Base-by-base conservation (phyloP, 257 asterid genomes). In the Solanum lignicaule region DNA sequence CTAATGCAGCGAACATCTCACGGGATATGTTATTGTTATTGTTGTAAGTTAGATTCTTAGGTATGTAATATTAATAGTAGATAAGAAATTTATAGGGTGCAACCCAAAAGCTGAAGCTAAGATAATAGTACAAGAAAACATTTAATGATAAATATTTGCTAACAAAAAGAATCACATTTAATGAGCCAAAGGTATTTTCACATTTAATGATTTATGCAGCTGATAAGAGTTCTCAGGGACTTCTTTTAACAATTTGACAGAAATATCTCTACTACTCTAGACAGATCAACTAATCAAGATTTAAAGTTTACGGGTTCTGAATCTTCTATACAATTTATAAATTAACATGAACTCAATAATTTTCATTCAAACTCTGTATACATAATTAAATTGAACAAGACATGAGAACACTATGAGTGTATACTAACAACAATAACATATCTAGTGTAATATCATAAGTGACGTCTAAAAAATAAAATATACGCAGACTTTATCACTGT, bases 391-490 rank as follows among this genome's bases (percentile, higher is more conserved):
- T n/a, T n/a, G 71, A 62, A 62, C 16, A 62, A 62, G 32, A 62
- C 31, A 62, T n/a, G 4, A 62, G 7, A 62, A 62, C 3, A 58
- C 31, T 62, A 62, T 2, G 7, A n/a, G 31, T 23, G 15, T n/a
- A 62, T 62, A 62, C 71, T 62, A 62, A 62, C 16, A 62, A 62
- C 0, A 62, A n/a, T 62, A 23, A 8, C 12, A 20, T 58, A 8
- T 21, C 2, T 62, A 2, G 0, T 62, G 6, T n/a, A 62, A n/a
- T 62, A 0, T 23, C 3, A n/a, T n/a, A n/a, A 62, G 0, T n/a
- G 0, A 23, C 7, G 3, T 10, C 0, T 23, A n/a, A 62, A n/a
- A 2, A 4, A 10, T 62, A 62, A 10, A 62, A 62, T n/a, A 62
- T 62, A 62, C 6, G 1, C 1, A 4, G 0, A 62, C 14, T 9